Conservation (phyloP, 1,284 basidiomycete species). For the Sporisorium exsertum region DNA sequence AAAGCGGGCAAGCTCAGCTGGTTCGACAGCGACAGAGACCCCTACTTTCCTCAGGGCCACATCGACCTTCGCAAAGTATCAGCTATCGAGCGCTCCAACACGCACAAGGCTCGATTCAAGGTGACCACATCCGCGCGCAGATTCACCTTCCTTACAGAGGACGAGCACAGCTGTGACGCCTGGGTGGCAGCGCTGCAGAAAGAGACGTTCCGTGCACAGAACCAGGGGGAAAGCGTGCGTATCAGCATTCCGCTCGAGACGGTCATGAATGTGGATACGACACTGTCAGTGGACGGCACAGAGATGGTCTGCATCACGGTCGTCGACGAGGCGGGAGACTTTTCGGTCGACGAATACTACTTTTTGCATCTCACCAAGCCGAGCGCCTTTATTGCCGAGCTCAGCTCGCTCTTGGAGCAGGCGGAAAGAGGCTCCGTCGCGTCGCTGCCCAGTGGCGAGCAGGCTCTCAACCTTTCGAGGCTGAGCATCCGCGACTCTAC, state of each 20-base stretch:
- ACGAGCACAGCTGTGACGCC: slow-evolving; percentile 65
- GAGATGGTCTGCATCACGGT: slow-evolving; percentile 61
- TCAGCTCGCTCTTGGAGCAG: slow-evolving; percentile 21
- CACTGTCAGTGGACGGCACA: slow-evolving; percentile 65
- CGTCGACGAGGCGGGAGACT: slow-evolving; percentile 54
- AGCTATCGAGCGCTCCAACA: slow-evolving; percentile 81
- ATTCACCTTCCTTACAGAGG: slow-evolving; percentile 68
- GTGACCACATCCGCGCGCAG: slow-evolving; percentile 65
- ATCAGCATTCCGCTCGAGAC: slow-evolving; percentile 93
- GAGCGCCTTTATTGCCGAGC: slow-evolving; percentile 29
- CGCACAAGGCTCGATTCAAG: slow-evolving; percentile 72
- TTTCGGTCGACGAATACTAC: slow-evolving; percentile 61
- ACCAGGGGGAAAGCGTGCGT: slow-evolving; percentile 89
- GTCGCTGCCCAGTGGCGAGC: slow-evolving; percentile 24
- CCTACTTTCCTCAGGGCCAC: slow-evolving; percentile 95
- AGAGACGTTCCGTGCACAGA: slow-evolving; percentile 90
- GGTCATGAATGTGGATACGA: slow-evolving; percentile 87
- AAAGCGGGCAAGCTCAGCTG: slow-evolving; percentile 58
- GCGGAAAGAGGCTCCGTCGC: slow-evolving; percentile 11
- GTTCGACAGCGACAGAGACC: slow-evolving; percentile 76
- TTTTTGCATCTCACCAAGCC: slow-evolving; percentile 55
- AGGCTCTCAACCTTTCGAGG: slow-evolving; percentile 25
- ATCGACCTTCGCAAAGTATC: slow-evolving; percentile 91
- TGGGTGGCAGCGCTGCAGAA: slow-evolving; percentile 94
- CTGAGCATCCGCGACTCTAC: slow-evolving; percentile 48